phyloP scores from a whole-genome alignment of 495 filamentous ascomycete genomes.

The Hyaloscypha finlandica region DNA sequence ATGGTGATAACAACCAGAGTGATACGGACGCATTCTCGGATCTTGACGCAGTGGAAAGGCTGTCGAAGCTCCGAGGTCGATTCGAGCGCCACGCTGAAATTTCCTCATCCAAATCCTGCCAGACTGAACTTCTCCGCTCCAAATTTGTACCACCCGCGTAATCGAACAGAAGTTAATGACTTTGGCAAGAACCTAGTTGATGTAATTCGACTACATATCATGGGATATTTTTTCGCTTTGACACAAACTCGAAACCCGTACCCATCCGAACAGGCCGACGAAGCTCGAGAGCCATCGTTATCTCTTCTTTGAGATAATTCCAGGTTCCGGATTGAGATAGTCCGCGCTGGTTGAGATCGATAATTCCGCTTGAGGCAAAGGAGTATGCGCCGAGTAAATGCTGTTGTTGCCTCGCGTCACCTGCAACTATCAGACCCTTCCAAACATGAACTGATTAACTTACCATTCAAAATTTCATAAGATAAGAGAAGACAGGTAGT shows the following conservation, averaged over 20 bases:
- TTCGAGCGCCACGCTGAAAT: not conserved
- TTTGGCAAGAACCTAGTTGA: conserved; percentile 1
- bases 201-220: conserved; percentile 1
- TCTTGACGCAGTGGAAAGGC: conserved; percentile 3
- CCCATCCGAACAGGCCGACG: conserved; percentile 28
- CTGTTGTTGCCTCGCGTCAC: conserved; percentile 21
- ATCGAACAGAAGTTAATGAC: conserved; percentile 11
- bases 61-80: not conserved
- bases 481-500: conserved; percentile 42
- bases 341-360: conserved; percentile 13
- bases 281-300: conserved; percentile 36
- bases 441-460: conserved; percentile 14
- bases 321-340: conserved; percentile 35
- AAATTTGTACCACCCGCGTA: no score
- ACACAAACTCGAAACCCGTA: conserved; percentile 32
- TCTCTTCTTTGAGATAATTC: conserved; percentile 41
- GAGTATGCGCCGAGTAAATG: conserved; percentile 36
- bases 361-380: conserved; percentile 26
- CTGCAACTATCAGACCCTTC: conserved; percentile 31
- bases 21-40: not conserved
- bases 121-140: not conserved
- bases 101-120: not conserved
- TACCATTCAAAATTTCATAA: conserved; percentile 40
- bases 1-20: not conserved
- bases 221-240: not conserved